Base-by-base conservation (phyloP, 495 filamentous ascomycete species). In the Neurospora cerealis region DNA sequence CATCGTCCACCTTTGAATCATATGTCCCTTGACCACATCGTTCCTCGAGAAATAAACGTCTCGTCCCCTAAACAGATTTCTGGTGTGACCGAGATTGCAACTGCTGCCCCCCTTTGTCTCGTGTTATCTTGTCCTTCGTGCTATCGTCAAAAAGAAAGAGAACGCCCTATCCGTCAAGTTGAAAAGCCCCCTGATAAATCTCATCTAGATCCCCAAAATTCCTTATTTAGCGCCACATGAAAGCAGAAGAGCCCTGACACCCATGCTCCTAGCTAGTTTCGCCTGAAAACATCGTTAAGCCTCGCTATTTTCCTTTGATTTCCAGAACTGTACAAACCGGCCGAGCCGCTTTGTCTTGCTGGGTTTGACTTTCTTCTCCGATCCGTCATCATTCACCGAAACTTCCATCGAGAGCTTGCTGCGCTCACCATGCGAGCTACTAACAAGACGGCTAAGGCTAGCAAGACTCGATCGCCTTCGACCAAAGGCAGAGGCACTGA, bases 241-340 rank as follows among this genome's bases (percentile, higher is more conserved):
- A 66, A 66, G 15, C 54, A 66, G 28, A 66, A 66, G 54, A 19
- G 54, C 54, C 32, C 34, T 34, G 54, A 34, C 54, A 66, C 54
- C 54, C 28, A 66, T 66, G 54, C 54, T 66, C 54, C 54, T 66
- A 34, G 54, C 54, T 66, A 19, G 54, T 66, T 66, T 39, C 10
- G 32, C 15, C 42, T 32, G 70, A 48, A 44, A 38, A 17, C 32
- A 37, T 40, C 24, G 9, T 36, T 69, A 82, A 73, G 76, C 73
- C 42, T 73, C 74, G 21, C 75, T 73, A 11, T 79, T 71, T 15
- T 81, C 82, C 69, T 85, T 87, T 5, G 87, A 81, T 79, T 91
- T 93, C 92, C 92, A 96, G 78, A 96, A 96, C 72, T 92, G 90
- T 88, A 96, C 90, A 78, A 96, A 83, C 42, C 92, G 89, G 79